These are phyloP conservation scores for Phytophthora macrochlamydospora DNA, from an alignment of 352 stramenopile genomes.

Conservation along the genomic window DNA sequence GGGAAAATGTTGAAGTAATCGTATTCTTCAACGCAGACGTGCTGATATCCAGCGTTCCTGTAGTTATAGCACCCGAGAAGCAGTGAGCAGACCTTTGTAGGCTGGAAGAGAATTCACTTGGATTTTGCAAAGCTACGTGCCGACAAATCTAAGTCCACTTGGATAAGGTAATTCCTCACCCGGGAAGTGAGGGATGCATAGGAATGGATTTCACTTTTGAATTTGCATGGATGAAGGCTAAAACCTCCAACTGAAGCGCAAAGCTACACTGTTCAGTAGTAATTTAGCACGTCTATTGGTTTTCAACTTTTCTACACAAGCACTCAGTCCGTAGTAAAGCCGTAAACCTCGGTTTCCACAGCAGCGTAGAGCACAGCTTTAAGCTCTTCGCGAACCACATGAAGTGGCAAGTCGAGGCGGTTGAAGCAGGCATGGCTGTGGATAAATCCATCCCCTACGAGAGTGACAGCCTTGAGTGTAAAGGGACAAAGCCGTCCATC, in stretches of 20 bases:
- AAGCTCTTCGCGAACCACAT: constrained; percentile 85
- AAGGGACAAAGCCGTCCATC: constrained; percentile 58
- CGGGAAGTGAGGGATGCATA: not conserved
- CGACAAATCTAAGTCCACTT: no score
- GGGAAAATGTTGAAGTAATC: no score
- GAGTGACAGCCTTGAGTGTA: constrained; percentile 42
- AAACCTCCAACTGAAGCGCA: no score
- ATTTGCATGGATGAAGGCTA: constrained; percentile 3
- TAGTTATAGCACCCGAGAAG: no score
- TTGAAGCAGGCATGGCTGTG: constrained; percentile 74
- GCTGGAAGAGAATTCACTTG: no score
- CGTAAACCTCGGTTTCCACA: constrained; percentile 58
- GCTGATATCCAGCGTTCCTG: no score
- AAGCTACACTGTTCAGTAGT: not conserved
- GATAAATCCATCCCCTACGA: constrained; percentile 45
- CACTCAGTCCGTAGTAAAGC: constrained; percentile 61
- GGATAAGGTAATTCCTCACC: no score
- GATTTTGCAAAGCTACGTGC: no score
- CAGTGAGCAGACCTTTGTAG: no score
- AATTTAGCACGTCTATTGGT: not conserved
- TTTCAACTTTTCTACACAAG: not conserved
- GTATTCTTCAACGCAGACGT: no score
- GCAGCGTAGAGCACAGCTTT: constrained; percentile 50
- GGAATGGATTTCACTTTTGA: constrained; percentile 10
- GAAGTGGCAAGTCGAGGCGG: constrained; percentile 93